phyloP scores from a whole-genome alignment of 192 early-diverging fungal species.

The Coemansia sp. region DNA sequence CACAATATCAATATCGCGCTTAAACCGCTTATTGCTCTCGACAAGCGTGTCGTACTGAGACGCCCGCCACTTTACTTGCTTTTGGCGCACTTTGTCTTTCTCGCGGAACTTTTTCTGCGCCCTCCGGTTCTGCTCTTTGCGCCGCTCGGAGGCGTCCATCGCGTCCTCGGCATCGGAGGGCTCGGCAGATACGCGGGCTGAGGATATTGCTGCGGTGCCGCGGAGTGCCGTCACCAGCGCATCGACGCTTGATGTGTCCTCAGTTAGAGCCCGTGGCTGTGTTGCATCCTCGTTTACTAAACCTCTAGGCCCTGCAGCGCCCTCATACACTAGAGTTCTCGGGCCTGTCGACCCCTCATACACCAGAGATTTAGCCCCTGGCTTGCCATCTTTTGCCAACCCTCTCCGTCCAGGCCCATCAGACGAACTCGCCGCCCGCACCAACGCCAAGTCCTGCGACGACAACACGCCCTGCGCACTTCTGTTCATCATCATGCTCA shows the following conservation, averaged over 20 bases:
- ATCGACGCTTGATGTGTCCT: slow-evolving; percentile 39
- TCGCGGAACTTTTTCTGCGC: slow-evolving; percentile 56
- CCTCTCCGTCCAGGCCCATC: too few species aligned
- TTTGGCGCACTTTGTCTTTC: slow-evolving; percentile 57
- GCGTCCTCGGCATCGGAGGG: slow-evolving; percentile 23
- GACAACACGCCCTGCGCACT: slow-evolving; percentile 37
- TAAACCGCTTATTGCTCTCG: slow-evolving; percentile 50
- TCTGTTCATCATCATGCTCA: slow-evolving; percentile 31
- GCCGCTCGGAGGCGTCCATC: slow-evolving; percentile 45
- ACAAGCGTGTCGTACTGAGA: slow-evolving; percentile 53
- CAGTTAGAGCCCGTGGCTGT: neutral
- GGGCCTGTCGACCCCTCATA: too few species aligned
- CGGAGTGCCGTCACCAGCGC: slow-evolving; percentile 36
- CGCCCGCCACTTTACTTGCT: slow-evolving; percentile 55
- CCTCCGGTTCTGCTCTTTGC: slow-evolving; percentile 55
- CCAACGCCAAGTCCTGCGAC: slow-evolving; percentile 42
- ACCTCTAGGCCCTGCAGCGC: slow-evolving; percentile 12
- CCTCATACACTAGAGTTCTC: too few species aligned
- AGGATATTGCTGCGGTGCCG: slow-evolving; percentile 36
- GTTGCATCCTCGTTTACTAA: slow-evolving; percentile 13
- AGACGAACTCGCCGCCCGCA: slow-evolving; percentile 1
- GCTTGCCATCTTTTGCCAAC: too few species aligned
- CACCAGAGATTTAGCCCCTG: too few species aligned
- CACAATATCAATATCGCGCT: slow-evolving; percentile 43
- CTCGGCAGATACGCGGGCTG: neutral